phyloP scores from a whole-genome alignment of 2,329 filamentous ascomycete species.

The Didymosphaeria variabile region DNA sequence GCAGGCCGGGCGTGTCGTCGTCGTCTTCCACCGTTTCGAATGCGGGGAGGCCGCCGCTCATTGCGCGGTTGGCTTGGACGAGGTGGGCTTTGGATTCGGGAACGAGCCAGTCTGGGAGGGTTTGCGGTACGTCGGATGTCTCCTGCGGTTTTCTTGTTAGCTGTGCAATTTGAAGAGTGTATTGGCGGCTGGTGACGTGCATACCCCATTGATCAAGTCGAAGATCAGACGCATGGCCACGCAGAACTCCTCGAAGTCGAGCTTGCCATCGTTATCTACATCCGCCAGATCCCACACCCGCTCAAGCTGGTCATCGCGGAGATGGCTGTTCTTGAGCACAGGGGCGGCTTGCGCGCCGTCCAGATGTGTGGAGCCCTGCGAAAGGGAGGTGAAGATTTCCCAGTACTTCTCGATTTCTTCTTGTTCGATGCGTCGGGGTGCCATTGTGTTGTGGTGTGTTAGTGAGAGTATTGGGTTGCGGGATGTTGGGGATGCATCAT shows the following conservation, averaged over 20 bases:
- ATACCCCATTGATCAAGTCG: conserved; percentile 92
- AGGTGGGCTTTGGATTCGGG: conserved; percentile 74
- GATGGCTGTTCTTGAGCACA: conserved; percentile 76
- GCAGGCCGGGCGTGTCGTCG: conserved; percentile 82
- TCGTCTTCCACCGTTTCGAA: conserved; percentile 85
- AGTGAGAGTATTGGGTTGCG: conserved; percentile 2
- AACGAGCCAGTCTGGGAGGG: conserved; percentile 93
- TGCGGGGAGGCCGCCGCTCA: conserved; percentile 79
- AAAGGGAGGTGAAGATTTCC: conserved; percentile 78
- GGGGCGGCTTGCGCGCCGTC: conserved; percentile 75
- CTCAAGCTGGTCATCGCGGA: conserved; percentile 87
- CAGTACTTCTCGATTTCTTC: conserved; percentile 81
- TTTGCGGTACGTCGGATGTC: conserved; percentile 79
- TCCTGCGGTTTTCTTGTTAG: conserved; percentile 64
- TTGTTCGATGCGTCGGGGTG: conserved; percentile 69
- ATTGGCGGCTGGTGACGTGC: conserved; percentile 11
- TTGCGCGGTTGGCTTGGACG: conserved; percentile 53
- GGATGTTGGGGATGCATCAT: conserved; percentile 7
- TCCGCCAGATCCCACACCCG: conserved; percentile 97
- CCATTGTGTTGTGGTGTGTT: conserved; percentile 35
- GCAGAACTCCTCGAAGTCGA: conserved; percentile 99
- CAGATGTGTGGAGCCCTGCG: conserved; percentile 70
- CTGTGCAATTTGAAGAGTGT: neutral
- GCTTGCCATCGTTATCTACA: conserved; percentile 94
- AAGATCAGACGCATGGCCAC: conserved; percentile 99